phyloP scores from a whole-genome alignment of 371 early-diverging fungal genomes.

The Rhizopus delemar region DNA sequence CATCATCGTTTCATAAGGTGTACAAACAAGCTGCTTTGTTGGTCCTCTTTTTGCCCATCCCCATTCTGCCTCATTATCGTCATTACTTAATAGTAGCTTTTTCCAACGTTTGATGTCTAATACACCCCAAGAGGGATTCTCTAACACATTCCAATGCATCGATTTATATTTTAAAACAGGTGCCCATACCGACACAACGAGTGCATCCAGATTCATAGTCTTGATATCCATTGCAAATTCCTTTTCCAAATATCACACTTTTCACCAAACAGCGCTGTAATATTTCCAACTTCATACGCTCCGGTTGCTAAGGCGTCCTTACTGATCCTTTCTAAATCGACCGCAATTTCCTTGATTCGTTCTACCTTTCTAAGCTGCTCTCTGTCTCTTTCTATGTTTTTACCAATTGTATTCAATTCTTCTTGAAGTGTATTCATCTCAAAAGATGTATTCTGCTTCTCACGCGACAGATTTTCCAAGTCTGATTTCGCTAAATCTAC shows the following conservation, averaged over 20 bases:
- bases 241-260: conserved; percentile 51
- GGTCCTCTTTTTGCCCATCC: conserved; percentile 14
- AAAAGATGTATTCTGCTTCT: conserved; percentile 51
- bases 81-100: conserved; percentile 41
- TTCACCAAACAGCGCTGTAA: conserved; percentile 56
- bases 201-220: conserved; percentile 60
- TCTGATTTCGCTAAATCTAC: conserved; percentile 72
- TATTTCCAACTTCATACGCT: conserved; percentile 46
- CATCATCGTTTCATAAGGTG: conserved; percentile 81
- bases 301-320: conserved; percentile 43
- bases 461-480: conserved; percentile 65
- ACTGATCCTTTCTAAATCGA: conserved; percentile 49
- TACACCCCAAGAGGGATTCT: conserved; percentile 60
- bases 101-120: conserved; percentile 58
- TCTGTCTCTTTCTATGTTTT: conserved; percentile 38
- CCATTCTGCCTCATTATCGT: conserved; percentile 28
- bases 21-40: conserved; percentile 33
- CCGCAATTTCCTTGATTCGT: conserved; percentile 50
- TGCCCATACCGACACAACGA: conserved; percentile 67
- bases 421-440: conserved; percentile 44
- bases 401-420: conserved; percentile 43
- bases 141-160: conserved; percentile 67
- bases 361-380: conserved; percentile 40
- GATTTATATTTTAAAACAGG: conserved; percentile 59
- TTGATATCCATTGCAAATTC: conserved; percentile 58